Percentiles rank a stretch among this genome's conserved stretches.
Conservation (phyloP, 495 filamentous ascomycete genomes). For the Tuber umbilicatum region DNA sequence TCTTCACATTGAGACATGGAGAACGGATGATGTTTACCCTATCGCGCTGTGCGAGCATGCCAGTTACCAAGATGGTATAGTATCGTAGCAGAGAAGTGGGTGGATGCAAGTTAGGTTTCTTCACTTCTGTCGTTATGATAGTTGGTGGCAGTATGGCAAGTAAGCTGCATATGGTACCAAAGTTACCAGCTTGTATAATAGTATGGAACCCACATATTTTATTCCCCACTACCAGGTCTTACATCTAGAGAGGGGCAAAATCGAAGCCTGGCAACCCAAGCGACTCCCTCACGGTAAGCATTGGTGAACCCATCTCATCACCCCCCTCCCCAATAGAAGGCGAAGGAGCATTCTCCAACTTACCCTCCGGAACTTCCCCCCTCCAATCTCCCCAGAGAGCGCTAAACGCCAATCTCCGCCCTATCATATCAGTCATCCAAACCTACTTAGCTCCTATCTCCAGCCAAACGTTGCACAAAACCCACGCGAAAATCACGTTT, state of each 20-base stretch:
- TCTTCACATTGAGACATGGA: not conserved
- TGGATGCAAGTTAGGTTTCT: not conserved
- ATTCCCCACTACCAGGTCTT: not conserved
- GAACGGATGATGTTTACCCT: too few relatives aligned
- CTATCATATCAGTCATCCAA: not conserved
- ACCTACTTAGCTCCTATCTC: not conserved
- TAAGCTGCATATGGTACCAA: not conserved
- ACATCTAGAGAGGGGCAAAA: not conserved
- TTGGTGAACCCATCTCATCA: not conserved
- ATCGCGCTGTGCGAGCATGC: not conserved
- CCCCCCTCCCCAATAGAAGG: not conserved
- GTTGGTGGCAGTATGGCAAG: not conserved
- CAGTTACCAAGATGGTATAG: not conserved
- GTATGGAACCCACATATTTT: not conserved
- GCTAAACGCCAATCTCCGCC: not conserved
- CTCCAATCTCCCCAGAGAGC: not conserved
- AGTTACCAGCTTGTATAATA: not conserved
- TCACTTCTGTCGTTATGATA: not conserved
- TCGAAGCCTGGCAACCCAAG: not conserved
- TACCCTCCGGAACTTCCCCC: not conserved
- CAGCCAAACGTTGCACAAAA: not conserved
- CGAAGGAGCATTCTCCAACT: not conserved
- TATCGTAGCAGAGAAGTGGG: not conserved
- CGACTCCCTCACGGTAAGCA: not conserved
- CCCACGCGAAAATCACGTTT: not conserved